A percentile compares a stretch with the other conserved stretches of the same genome.
phyloP scores from a whole-genome alignment of 352 stramenopile species.

The Sclerospora graminicola region DNA sequence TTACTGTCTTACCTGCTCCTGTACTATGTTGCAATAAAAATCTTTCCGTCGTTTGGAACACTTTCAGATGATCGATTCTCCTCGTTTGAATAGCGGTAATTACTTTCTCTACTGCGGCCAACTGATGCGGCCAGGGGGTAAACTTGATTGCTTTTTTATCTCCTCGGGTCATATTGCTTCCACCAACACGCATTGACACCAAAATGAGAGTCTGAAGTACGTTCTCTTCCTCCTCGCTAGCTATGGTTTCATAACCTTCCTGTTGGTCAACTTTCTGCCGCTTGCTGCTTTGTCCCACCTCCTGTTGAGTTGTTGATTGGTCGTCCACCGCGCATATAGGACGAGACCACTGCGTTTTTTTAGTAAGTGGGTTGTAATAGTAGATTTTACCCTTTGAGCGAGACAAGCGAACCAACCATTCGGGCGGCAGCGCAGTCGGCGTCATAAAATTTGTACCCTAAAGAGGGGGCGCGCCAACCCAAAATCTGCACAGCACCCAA shows the following conservation, averaged over 20 bases:
- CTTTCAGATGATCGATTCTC: constrained; percentile 5
- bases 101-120: constrained; percentile 45
- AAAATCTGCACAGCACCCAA: too few relatives aligned
- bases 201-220: constrained; percentile 20
- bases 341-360: constrained; percentile 49
- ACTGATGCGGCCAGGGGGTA: constrained; percentile 53
- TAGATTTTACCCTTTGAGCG: constrained; percentile 60
- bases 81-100: constrained; percentile 29
- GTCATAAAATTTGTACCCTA: too few relatives aligned
- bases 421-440: constrained; percentile 22
- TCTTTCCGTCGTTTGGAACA: constrained; percentile 12
- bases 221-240: constrained; percentile 1
- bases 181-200: constrained; percentile 52
- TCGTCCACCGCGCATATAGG: constrained; percentile 13
- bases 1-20: constrained; percentile 71
- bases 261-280: background rate
- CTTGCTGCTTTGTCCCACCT: background rate
- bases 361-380: constrained; percentile 45
- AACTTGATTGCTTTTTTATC: constrained; percentile 24
- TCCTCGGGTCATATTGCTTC: constrained; percentile 18
- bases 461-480: too few relatives aligned
- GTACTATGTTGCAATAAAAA: constrained; percentile 80
- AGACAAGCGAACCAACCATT: constrained; percentile 58
- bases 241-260: too few relatives aligned
- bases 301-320: background rate